A percentile compares a stretch with the other conserved stretches of the same genome.
Conservation (phyloP, 2,329 filamentous ascomycete genomes). For the Colletotrichum tofieldiae region DNA sequence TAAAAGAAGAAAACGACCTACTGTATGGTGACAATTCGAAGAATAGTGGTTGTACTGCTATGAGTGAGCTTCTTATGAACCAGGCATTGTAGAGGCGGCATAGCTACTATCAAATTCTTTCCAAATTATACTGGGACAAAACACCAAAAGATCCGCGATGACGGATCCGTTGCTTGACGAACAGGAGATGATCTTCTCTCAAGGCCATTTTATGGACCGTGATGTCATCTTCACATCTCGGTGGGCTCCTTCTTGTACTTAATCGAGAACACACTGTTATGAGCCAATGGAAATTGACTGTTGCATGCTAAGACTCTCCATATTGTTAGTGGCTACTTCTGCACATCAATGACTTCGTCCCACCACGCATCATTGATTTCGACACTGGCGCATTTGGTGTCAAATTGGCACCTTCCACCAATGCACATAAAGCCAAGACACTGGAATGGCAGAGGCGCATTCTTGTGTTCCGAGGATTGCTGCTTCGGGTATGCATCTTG, state of each 20-base stretch:
- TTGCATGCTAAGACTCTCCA: fast-evolving
- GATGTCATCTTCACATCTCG: conserved; percentile 11
- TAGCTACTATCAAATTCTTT: too few relatives aligned
- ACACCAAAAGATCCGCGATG: not conserved
- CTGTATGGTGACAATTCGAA: not conserved
- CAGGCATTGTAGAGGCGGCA: not conserved
- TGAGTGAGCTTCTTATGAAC: not conserved
- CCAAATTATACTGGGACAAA: too few relatives aligned
- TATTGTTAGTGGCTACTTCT: conserved; percentile 24
- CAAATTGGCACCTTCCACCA: not conserved
- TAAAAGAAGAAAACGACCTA: not conserved
- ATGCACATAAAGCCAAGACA: conserved; percentile 25
- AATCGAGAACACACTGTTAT: too few relatives aligned
- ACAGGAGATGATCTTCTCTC: too few relatives aligned
- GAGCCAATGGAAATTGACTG: not conserved
- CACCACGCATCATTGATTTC: conserved; percentile 35
- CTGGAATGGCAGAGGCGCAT: not conserved
- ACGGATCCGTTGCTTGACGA: too few relatives aligned
- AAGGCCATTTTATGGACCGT: not conserved
- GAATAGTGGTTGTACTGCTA: too few relatives aligned
- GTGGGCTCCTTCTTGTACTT: fast-evolving
- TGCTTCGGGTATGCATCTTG: not conserved
- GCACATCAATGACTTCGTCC: too few relatives aligned
- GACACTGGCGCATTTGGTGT: too few relatives aligned
- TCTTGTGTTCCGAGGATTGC: not conserved